Evolutionary conservation across 257 asterid genomes (phyloP).

Genomic region (Solanum peruvianum): DNA sequence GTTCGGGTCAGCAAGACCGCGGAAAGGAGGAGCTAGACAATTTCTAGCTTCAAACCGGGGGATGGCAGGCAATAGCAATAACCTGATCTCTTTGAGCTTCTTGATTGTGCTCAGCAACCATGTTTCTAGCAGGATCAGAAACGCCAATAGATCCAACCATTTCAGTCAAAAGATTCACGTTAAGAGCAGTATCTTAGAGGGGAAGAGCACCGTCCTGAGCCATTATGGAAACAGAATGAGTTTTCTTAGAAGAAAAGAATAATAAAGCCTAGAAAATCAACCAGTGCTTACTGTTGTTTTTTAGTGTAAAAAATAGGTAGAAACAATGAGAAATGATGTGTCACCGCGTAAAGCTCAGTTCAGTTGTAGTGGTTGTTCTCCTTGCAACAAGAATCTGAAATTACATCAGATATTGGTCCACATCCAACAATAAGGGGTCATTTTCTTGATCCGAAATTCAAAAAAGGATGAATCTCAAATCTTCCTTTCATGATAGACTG

Average conservation of each 20-base stretch:
- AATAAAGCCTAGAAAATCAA: not conserved
- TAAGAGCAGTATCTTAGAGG: not conserved
- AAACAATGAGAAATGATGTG: not conserved
- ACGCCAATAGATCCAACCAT: not conserved
- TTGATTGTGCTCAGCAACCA: not conserved
- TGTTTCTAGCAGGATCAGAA: not conserved
- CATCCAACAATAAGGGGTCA: not conserved
- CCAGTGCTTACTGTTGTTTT: not conserved
- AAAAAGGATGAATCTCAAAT: not conserved
- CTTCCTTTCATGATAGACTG: not conserved
- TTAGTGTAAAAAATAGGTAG: not conserved
- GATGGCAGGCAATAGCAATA: not conserved
- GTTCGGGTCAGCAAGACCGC: not conserved
- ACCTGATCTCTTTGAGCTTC: not conserved
- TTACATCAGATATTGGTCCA: not conserved
- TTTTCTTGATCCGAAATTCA: not conserved
- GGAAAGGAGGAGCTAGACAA: not conserved
- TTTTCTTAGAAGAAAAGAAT: not conserved
- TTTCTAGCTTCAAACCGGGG: not conserved
- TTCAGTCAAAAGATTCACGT: not conserved
- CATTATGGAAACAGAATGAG: not conserved
- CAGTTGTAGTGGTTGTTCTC: not conserved
- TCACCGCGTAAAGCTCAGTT: not conserved
- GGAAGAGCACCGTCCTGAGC: not conserved
- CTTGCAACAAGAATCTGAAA: not conserved